phyloP scores from a whole-genome alignment of 148 eudicot genomes.

The Fagopyrum esculentum region DNA sequence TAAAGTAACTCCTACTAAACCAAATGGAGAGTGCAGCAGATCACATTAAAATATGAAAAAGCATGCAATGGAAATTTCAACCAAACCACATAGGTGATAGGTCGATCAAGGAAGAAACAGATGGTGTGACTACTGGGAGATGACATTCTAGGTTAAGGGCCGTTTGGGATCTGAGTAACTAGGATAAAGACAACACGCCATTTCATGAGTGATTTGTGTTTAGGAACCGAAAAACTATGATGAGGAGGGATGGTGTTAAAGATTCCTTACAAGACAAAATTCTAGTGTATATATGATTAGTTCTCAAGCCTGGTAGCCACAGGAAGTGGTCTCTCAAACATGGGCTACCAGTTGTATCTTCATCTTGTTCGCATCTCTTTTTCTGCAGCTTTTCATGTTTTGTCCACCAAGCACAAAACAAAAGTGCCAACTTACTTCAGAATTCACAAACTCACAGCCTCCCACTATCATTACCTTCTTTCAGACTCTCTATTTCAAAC shows the following conservation, averaged over 20 bases:
- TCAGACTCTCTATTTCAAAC: neutral
- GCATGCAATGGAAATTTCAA: no score
- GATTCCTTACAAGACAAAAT: constrained; percentile 11
- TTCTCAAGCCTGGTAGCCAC: constrained; percentile 9
- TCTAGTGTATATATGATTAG: constrained; percentile 6
- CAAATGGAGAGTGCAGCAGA: no score
- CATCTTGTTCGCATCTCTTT: constrained; percentile 2
- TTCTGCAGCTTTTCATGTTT: neutral
- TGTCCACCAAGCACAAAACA: neutral
- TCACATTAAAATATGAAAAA: no score
- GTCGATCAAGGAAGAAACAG: no score
- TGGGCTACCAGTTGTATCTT: neutral
- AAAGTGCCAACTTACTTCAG: neutral
- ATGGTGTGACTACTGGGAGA: neutral
- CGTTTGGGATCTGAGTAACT: no score
- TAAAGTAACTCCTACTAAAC: no score
- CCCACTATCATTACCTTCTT: constrained; percentile 2
- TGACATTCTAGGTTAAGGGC: neutral
- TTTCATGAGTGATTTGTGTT: neutral
- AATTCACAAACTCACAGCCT: constrained; percentile 3
- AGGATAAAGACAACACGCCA: neutral
- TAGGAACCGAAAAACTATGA: neutral
- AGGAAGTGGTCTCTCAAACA: neutral
- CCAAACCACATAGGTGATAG: no score
- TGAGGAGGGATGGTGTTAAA: constrained; percentile 4